Conservation (phyloP, 2,329 filamentous ascomycete genomes). For the Chalaropsis ovoidea region DNA sequence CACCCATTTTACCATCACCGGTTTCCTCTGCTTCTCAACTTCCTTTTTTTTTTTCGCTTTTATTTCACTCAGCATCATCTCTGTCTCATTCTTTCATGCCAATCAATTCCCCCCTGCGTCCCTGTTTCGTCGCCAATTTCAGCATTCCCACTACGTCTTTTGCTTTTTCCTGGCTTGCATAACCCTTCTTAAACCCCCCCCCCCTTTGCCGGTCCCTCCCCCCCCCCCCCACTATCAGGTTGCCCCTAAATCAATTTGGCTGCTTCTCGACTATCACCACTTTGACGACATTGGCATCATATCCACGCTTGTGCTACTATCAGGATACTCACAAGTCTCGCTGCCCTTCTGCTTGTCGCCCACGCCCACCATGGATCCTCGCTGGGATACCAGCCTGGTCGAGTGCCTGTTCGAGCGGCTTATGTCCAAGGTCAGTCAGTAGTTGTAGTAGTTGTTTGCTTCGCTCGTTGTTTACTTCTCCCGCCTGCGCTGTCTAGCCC, state of each 20-base stretch:
- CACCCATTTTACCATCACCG: background rate
- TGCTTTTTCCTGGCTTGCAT: background rate
- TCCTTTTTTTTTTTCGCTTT: background rate
- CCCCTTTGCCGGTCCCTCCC: background rate
- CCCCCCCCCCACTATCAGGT: slow-evolving; percentile 3
- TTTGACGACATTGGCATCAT: background rate
- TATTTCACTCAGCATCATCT: background rate
- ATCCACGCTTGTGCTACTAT: background rate
- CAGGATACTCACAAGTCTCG: background rate
- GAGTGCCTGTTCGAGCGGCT: slow-evolving; percentile 50
- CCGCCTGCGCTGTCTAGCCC: too few species aligned
- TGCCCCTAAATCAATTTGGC: slow-evolving; percentile 2
- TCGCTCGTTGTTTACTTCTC: background rate
- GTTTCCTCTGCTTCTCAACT: background rate
- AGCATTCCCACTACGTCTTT: slow-evolving; percentile 3
- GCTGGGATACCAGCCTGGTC: slow-evolving; percentile 45
- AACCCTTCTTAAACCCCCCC: slow-evolving; percentile 11
- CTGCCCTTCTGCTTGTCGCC: background rate
- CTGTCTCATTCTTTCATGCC: background rate
- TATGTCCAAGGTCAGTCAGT: slow-evolving; percentile 44
- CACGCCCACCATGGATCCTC: slow-evolving; percentile 22
- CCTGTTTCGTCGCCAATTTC: slow-evolving; percentile 9
- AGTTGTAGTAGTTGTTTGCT: background rate
- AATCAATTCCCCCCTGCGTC: background rate
- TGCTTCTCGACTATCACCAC: background rate